Evolutionary conservation across 2,329 filamentous ascomycete species (phyloP), one percentile per base, ranked within the genome.

Genomic region (Sarocladium strictum): DNA sequence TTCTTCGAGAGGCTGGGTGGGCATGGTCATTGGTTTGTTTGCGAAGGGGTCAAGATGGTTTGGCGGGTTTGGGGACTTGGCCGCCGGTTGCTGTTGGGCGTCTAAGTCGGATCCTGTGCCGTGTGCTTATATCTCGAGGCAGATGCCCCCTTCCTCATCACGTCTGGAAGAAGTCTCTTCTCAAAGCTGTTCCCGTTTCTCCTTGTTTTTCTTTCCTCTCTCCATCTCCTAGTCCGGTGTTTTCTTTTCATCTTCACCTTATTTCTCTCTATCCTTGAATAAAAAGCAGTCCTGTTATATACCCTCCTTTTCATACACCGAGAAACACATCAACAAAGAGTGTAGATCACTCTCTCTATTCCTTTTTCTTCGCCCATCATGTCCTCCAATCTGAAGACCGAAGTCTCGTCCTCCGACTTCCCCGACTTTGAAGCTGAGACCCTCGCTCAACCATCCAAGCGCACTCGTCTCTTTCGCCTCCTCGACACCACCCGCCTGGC

Each of bases 401-500:
- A 70, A 55, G 61, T 67, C 38, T 72, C 72, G 33, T 63, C 70
- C 51, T 78, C 78, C 56, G 74, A 78, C 59, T 77, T 77, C 57
- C 76, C 81, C 55, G 74, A 78, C 59, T 77, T 77, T 57, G 76
- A 81, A 64, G 67, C 73, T 56, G 73, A 78, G 53, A 53, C 50
- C 32, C 11, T 26, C 17, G 2, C 19, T 11, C 50, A 17, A 27
- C 17, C 35, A 21, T 67, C 72, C 26, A 65, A 73, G 23, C 75
- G 72, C 56, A 59, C 69, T 49, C 68, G 71, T 52, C 61, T 68
- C 35, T 63, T 77, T 52, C 68, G 67, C 52, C 58, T 72, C 24
- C 59, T 78, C 55, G 74, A 82, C 57, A 69, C 66, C 47, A 69
- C 70, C 47, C 73, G 76, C 14, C 60, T 78, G 3, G 76, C 70